These are phyloP conservation scores for Wickerhamiella domercqiae DNA, from an alignment of 805 yeast species.

Conservation along the genomic window DNA sequence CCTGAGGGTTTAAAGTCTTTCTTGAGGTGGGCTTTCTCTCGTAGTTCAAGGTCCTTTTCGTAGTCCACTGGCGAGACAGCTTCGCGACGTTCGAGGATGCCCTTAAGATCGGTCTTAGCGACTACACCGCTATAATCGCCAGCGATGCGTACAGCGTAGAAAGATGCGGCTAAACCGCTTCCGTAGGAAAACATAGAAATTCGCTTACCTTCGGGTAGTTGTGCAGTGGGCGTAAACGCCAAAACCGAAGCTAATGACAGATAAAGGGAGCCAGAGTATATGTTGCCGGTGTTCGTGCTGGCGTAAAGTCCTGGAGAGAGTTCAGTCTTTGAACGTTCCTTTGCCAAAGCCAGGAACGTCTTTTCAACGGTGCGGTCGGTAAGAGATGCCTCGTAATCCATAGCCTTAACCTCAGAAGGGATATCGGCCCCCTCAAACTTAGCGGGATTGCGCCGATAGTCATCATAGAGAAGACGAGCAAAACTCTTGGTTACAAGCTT, in stretches of 20 bases:
- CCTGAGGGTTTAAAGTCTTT: slow-evolving; percentile 72
- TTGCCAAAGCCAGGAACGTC: slow-evolving; percentile 62
- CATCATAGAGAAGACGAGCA: slow-evolving; percentile 84
- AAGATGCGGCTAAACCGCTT: slow-evolving; percentile 88
- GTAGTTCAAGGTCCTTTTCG: slow-evolving; percentile 62
- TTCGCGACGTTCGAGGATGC: slow-evolving; percentile 50
- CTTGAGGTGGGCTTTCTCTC: slow-evolving; percentile 81
- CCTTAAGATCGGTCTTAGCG: slow-evolving; percentile 46
- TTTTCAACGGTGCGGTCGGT: slow-evolving; percentile 73
- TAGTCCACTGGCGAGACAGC: slow-evolving; percentile 63
- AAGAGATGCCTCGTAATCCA: slow-evolving; percentile 63
- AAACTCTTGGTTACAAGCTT: slow-evolving; percentile 84
- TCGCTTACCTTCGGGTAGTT: slow-evolving; percentile 58
- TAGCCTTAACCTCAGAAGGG: slow-evolving; percentile 39
- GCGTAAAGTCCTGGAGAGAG: slow-evolving; percentile 69
- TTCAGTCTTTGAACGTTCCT: slow-evolving; percentile 48
- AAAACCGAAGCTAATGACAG: slow-evolving; percentile 73
- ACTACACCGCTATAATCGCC: slow-evolving; percentile 50
- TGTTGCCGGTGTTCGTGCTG: slow-evolving; percentile 95
- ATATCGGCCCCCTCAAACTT: slow-evolving; percentile 34
- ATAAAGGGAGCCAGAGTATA: slow-evolving; percentile 91
- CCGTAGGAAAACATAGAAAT: slow-evolving; percentile 93
- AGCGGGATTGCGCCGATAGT: slow-evolving; percentile 57
- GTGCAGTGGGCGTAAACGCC: slow-evolving; percentile 55
- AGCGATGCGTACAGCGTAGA: slow-evolving; percentile 61